Evolutionary conservation across 2,329 filamentous ascomycete species (phyloP).

Genomic region (Pseudogymnoascus sp.): DNA sequence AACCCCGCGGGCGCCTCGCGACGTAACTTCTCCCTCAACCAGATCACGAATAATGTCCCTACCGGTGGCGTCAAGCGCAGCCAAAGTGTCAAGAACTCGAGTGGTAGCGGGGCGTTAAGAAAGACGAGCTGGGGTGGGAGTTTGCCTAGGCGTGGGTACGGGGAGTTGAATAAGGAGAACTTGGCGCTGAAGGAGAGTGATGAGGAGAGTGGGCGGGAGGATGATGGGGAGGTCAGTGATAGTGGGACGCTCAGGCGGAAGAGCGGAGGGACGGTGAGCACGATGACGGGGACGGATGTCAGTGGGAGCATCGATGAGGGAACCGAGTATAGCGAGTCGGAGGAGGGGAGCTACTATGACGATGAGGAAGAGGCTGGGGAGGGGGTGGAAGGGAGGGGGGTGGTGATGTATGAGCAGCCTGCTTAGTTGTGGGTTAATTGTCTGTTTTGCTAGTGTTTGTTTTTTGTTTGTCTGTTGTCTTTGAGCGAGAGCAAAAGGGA

Average conservation of each 20-base stretch:
- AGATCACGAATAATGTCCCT: constrained; percentile 68
- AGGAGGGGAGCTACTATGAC: not conserved
- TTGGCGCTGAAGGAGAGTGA: constrained; percentile 53
- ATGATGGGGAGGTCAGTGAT: constrained; percentile 18
- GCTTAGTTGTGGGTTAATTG: not conserved
- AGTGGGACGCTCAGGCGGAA: constrained; percentile 24
- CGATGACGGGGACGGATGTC: constrained; percentile 18
- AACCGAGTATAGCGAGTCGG: constrained; percentile 17
- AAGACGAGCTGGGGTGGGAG: constrained; percentile 63
- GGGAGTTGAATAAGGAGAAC: constrained; percentile 55
- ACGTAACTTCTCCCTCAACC: constrained; percentile 81
- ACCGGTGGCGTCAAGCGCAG: constrained; percentile 62
- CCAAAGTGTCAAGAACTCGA: constrained; percentile 64
- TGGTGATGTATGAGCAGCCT: constrained; percentile 4
- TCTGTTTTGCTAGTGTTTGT: not conserved
- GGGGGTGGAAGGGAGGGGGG: not conserved
- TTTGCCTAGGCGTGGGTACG: constrained; percentile 30
- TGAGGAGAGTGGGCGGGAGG: constrained; percentile 32
- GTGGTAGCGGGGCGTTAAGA: constrained; percentile 40
- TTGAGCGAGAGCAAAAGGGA: not conserved
- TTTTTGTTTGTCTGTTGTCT: not conserved
- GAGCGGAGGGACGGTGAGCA: constrained; percentile 25
- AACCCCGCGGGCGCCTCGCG: constrained; percentile 50
- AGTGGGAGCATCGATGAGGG: constrained; percentile 24
- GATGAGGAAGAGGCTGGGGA: not conserved